Base-by-base conservation (phyloP, 2,329 filamentous ascomycete genomes). In the Ciborinia camelliae region DNA sequence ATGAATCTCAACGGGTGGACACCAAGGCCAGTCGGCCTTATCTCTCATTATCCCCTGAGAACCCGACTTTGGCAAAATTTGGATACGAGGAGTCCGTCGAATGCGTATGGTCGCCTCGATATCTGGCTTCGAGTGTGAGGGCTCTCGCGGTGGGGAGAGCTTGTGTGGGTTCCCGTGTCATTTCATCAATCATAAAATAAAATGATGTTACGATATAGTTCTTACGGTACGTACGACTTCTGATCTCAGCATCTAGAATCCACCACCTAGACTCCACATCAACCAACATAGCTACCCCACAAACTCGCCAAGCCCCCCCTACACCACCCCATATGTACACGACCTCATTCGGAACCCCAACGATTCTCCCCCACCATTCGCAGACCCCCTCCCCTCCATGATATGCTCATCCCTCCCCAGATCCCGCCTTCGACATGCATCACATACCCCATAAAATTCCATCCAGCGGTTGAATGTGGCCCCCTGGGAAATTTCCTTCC, bases 21-120 rank as follows among this genome's bases (percentile, higher is more conserved):
- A 35, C 54, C 54, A 47, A 18, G 54, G 39, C 54, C 54, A 35
- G 41, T 47, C 54, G 54, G 41, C 41, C 54, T 47, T 47, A 58
- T 35, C 41, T 47, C 20, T 58, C 28, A 45, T 35, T 47, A 45
- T 47, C 41, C 41, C 54, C 54, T 57, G 54, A 10, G 54, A 32
- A 45, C 54, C 39, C 14, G 54, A 32, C 39, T 57, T 45, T 57
- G 39, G 26, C 54, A 45, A 57, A 57, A 57, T 43, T 43, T n/a
- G 39, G 54, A 45, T 57, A 57, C 54, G 54, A 57, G 54, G 18
- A 45, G 54, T 28, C 14, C 3, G 20, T 57, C 54, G 30, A 10
- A 14, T 32, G 18, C 26, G 5, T 37, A 23, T 37, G n/a, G n/a
- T n/a, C n/a, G n/a, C n/a, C n/a, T n/a, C n/a, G n/a, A n/a, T n/a